Conservation (phyloP, 306 rosid genomes). For the Gynostemma pentaphyllum region DNA sequence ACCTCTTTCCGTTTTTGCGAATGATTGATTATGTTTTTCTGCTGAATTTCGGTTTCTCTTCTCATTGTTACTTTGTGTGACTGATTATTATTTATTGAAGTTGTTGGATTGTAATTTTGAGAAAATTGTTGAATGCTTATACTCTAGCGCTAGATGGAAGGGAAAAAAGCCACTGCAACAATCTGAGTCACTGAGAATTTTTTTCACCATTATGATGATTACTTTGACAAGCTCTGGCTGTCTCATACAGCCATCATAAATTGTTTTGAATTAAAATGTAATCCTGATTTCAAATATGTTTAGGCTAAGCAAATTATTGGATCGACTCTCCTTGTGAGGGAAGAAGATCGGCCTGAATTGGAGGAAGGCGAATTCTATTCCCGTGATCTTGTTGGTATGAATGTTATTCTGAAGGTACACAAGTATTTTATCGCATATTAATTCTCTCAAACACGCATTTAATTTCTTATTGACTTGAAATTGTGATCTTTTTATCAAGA, state of each 20-base stretch:
- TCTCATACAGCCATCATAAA: not conserved
- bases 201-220: not conserved
- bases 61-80: not conserved
- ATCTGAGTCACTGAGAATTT: not conserved
- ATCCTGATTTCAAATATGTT: slow-evolving; percentile 15
- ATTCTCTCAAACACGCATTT: not conserved
- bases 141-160: not conserved
- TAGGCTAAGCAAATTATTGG: slow-evolving; percentile 91
- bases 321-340: slow-evolving; percentile 64
- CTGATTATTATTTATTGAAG: not conserved
- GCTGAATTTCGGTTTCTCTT: not conserved
- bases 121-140: no score
- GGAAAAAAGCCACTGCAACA: not conserved
- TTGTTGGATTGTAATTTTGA: no score
- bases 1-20: not conserved
- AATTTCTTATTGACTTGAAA: not conserved
- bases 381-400: slow-evolving; percentile 84
- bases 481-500: not conserved
- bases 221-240: no score
- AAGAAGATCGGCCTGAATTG: slow-evolving; percentile 76
- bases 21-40: not conserved
- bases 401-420: slow-evolving; percentile 70
- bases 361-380: slow-evolving; percentile 84
- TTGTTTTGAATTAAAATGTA: slow-evolving; percentile 7
- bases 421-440: not conserved